Conservation (phyloP, 768 basidiomycete genomes). For the Phlebiopsis flavidoalba region DNA sequence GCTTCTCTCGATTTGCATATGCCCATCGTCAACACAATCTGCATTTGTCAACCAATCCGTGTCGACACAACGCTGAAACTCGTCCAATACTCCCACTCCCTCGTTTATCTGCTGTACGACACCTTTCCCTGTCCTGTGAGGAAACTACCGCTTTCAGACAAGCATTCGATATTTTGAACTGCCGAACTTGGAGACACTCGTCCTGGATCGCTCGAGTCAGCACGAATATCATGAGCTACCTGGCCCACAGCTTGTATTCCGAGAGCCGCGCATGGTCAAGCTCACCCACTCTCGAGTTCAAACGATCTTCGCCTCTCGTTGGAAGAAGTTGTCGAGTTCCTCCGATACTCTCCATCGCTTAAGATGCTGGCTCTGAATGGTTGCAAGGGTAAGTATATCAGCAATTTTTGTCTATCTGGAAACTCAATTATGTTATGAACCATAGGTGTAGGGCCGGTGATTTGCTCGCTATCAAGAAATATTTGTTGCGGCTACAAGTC, state of each 20-base stretch:
- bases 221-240: conserved; percentile 26
- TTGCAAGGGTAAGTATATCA: conserved; percentile 25
- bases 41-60: not conserved
- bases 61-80: not conserved
- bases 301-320: conserved; percentile 36
- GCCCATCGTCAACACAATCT: not conserved
- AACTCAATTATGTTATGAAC: not conserved
- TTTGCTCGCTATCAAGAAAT: conserved; percentile 36
- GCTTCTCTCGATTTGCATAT: conserved; percentile 5
- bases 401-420: not conserved
- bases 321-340: conserved; percentile 36
- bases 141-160: conserved; percentile 34
- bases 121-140: conserved; percentile 17
- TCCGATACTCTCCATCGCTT: conserved; percentile 49
- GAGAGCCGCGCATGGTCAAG: conserved; percentile 47
- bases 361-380: conserved; percentile 41
- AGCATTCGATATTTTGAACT: conserved; percentile 39
- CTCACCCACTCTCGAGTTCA: conserved; percentile 47
- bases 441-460: conserved; percentile 32
- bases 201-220: not conserved
- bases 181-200: conserved; percentile 1
- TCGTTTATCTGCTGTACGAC: not conserved
- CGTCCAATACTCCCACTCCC: not conserved
- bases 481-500: conserved; percentile 22
- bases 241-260: conserved; percentile 47